Evolutionary conservation across 75 land plant species (phyloP), one percentile per base, ranked within the genome.

Genomic region (Sequoiadendron giganteum): DNA sequence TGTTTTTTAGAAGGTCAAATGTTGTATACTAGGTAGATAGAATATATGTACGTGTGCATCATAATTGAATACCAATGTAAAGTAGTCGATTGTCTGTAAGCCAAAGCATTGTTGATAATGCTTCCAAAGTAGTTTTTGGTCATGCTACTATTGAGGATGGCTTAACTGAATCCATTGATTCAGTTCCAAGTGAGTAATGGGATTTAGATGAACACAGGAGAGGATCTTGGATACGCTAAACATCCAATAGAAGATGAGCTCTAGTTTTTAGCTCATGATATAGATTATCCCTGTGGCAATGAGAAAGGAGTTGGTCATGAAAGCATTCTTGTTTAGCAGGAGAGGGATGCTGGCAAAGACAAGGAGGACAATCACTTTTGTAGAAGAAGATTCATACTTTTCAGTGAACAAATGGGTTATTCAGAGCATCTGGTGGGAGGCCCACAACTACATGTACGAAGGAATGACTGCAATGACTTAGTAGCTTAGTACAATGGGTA

Each of bases 151-250:
- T 93, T 79, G 99, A 94, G 82, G 99, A 97, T 90, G 95, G 93
- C 10, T 92, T 94, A 85, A 96, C 95, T 90, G 99, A 96, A 77
- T 93, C 99, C 39, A 84, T 91, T 86, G 99, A 95, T 83, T 83
- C 96, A 93, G n/a, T n/a, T 88, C 96, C 95, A 43, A 93, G 95
- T 90, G 99, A 97, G 55, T 97, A 95, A 86, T 98, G 97, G 97
- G 99, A 98, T 86, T 98, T 99, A 73, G 99, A 98, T 92, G 95
- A 96, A 86, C 97, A 96, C 88, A 97, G 95, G 55, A 99, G 99
- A 98, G 42, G 99, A 98, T 92, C 95, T 94, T 85, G 99, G 99
- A 36, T 36, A 36, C 38, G 38, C 0, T 36, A 36, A 36, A 36
- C 38, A 36, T 36, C 38, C 38, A 0, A 0, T 36, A 36, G 99